Conservation (phyloP, 805 yeast species). For the Saccharomycopsis amapae region DNA sequence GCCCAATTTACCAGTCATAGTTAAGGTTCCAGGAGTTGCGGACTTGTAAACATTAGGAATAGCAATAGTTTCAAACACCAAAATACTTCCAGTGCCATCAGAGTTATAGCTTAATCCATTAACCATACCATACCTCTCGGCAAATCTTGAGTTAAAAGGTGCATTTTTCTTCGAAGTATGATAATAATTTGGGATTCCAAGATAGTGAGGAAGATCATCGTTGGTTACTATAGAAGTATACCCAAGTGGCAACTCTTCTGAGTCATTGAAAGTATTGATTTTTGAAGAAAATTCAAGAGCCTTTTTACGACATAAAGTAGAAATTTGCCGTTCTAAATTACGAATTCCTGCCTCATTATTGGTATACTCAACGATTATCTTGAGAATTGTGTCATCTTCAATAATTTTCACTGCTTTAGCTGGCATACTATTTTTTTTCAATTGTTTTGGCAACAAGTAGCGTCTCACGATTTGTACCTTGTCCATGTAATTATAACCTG, state of each 20-base stretch:
- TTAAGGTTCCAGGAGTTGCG: constrained; percentile 28
- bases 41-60: constrained; percentile 37
- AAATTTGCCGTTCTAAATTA: constrained; percentile 65
- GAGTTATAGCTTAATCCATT: constrained; percentile 85
- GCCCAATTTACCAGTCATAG: constrained; percentile 77
- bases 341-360: constrained; percentile 79
- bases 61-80: constrained; percentile 71
- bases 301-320: constrained; percentile 70
- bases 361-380: constrained; percentile 62
- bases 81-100: constrained; percentile 77
- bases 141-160: constrained; percentile 32
- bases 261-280: constrained; percentile 22
- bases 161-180: constrained; percentile 26
- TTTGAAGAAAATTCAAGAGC: constrained; percentile 59
- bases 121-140: constrained; percentile 63
- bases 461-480: constrained; percentile 63
- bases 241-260: constrained; percentile 23
- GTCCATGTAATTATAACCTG: constrained; percentile 76
- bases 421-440: constrained; percentile 56
- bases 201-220: constrained; percentile 55
- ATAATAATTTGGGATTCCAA: constrained; percentile 57
- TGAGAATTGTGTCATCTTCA: constrained; percentile 47
- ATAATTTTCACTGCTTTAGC: constrained; percentile 21
- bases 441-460: constrained; percentile 71
- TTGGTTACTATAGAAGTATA: constrained; percentile 39